Base-by-base conservation (phyloP, 1,139 yeast genomes). In the Magnusiomyces tetraspermus region DNA sequence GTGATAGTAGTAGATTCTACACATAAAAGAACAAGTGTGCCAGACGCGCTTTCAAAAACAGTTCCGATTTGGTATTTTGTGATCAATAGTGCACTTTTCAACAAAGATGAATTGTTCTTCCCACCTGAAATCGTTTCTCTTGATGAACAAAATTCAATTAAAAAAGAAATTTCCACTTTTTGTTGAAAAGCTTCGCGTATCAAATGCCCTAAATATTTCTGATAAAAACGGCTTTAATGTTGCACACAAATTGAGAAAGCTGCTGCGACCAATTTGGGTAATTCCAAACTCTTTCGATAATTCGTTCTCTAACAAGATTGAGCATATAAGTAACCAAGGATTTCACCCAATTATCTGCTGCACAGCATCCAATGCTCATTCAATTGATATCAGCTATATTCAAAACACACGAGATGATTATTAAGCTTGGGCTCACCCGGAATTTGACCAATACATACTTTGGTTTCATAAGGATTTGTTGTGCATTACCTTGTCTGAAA, bases 391-490 rank as follows among this genome's bases (percentile, higher is more conserved):
- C 2, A 69, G 75, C 0, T 89, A 89, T 63, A 83, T 88, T 1
- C 96, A 87, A 67, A 96, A 96, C 1, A 89, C 96, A 0, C 96
- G 94, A 0, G 97, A 89, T 66, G 96, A 89, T 62, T 96, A 89
- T 64, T 96, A 89, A 61, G 71, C 83, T 26, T 89, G 96, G 97
- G 81, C 89, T 0, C 15, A n/a, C 8, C 64, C 70, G 4, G 74
- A 74, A 0, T 66, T 88, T 26, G 75, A 74, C 1, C 80, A 92
- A 0, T 60, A 63, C 1, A 51, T 77, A 17, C 78, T 85, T 53
- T 88, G 96, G 95, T 56, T 65, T 0, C 63, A 76, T 51, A 55
- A 67, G 2, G 67, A 67, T 0, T 42, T 59, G 1, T 63, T 81
- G 17, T 69, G 70, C 8, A 63, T 68, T 22, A 58, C 68, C 1